Conservation (phyloP, 345 rosid species). For the Sisymbrium altissimum region DNA sequence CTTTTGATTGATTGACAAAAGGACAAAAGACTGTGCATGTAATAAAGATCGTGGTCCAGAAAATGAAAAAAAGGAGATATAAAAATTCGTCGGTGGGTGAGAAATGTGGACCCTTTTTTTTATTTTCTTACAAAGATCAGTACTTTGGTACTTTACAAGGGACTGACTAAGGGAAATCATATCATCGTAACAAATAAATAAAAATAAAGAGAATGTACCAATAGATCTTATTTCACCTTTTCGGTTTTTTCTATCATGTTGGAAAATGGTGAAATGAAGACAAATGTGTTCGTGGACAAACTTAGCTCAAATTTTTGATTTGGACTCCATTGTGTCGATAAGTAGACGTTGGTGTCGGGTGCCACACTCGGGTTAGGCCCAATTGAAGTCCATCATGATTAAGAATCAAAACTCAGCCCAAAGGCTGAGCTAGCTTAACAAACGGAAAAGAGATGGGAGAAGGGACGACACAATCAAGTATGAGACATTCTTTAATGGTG, state of each 20-base stretch:
- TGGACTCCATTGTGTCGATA: not conserved
- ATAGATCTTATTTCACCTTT: not conserved
- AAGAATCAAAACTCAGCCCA: not conserved
- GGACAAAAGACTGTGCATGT: not conserved
- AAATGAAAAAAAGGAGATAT: not conserved
- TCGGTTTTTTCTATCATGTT: not conserved
- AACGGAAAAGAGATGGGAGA: too few species aligned
- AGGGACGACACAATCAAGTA: too few species aligned
- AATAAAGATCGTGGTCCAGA: not conserved
- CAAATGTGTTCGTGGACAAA: not conserved
- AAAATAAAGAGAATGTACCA: not conserved
- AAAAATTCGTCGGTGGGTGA: not conserved
- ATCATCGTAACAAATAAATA: not conserved
- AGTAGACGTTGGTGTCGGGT: not conserved
- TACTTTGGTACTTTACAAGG: not conserved
- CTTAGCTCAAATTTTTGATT: not conserved
- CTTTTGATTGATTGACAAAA: constrained; percentile 20
- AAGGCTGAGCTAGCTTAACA: too few species aligned
- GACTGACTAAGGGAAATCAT: too few species aligned
- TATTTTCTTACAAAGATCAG: not conserved
- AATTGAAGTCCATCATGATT: not conserved
- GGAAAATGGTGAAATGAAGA: not conserved
- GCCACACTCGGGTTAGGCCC: not conserved
- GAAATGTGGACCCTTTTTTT: not conserved
- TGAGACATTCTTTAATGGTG: too few species aligned